These are phyloP conservation scores for Podospora pseudoanserina DNA, from an alignment of 495 filamentous ascomycete genomes.

Conservation along the genomic window DNA sequence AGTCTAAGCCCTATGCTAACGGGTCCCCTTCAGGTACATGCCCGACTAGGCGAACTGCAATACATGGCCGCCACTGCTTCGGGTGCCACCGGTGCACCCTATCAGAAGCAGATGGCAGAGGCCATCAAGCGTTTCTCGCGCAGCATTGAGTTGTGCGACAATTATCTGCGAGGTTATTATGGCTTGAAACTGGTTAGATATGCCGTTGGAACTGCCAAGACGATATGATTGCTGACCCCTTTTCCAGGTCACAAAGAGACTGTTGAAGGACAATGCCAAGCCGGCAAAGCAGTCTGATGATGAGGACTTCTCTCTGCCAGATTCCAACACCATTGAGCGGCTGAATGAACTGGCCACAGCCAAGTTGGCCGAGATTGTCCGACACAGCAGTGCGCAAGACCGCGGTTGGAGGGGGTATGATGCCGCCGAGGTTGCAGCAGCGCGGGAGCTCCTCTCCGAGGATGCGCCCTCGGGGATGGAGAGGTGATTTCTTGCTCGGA, in stretches of 20 bases:
- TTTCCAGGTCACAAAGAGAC: conserved; percentile 38
- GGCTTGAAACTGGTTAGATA: conserved; percentile 72
- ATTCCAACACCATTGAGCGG: conserved; percentile 54
- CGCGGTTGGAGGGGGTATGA: conserved; percentile 70
- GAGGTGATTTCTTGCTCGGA: conserved; percentile 31
- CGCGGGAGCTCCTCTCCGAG: conserved; percentile 63
- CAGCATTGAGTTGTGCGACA: conserved; percentile 88
- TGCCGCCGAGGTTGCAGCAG: conserved; percentile 71
- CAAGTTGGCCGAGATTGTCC: conserved; percentile 72
- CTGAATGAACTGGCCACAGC: conserved; percentile 69
- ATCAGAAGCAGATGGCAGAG: conserved; percentile 56
- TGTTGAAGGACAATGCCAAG: conserved; percentile 37
- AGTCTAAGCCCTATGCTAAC: conserved; percentile 29
- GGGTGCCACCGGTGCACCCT: conserved; percentile 38
- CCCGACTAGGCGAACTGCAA: conserved; percentile 76
- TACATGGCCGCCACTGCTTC: conserved; percentile 61
- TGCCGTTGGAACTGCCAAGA: neutral
- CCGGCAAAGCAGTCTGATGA: conserved; percentile 33
- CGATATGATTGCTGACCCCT: neutral
- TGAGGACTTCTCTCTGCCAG: conserved; percentile 43
- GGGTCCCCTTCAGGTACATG: conserved; percentile 63
- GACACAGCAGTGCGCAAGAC: conserved; percentile 55
- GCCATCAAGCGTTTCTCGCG: conserved; percentile 80
- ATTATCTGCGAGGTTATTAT: conserved; percentile 89
- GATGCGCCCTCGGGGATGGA: conserved; percentile 28